Base-by-base conservation (phyloP, 805 yeast genomes). In the Tetrapisispora nanseiensis region DNA sequence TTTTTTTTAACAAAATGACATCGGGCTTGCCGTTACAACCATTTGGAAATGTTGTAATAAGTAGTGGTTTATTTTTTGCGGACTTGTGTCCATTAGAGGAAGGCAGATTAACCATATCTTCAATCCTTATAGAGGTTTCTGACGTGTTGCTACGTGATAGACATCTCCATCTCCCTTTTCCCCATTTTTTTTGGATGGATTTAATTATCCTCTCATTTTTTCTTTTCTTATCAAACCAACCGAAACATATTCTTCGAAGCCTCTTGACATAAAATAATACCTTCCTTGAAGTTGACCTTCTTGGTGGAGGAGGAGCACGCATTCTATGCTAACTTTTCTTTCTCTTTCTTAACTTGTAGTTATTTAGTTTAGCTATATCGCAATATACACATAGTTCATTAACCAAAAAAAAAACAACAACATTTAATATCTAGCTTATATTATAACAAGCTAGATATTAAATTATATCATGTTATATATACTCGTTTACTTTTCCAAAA, bases 281-380 rank as follows among this genome's bases (percentile, higher is more conserved):
- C 26, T 35, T 36, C 30, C 54, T 46, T 6, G 53, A 44, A 30
- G 41, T 56, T 1, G 62, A 55, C 33, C 45, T 53, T 37, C 64
- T 50, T 10, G 61, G 58, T 6, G 51, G 49, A 6, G 66, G 66
- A 27, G 60, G 59, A 7, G 61, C 63, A 43, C 63, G 56, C 66
- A 61, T 61, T 16, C 27, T 24, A 24, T 24, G n/a, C n/a, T n/a
- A n/a, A n/a, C n/a, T n/a, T n/a, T n/a, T n/a, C n/a, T n/a, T n/a
- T n/a, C n/a, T n/a, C n/a, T n/a, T n/a, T n/a, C n/a, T n/a, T n/a
- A n/a, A n/a, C n/a, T n/a, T n/a, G n/a, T n/a, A n/a, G n/a, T n/a
- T n/a, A n/a, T n/a, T n/a, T n/a, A n/a, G n/a, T n/a, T n/a, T n/a
- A n/a, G n/a, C n/a, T n/a, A n/a, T n/a, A n/a, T n/a, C n/a, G n/a